Conservation (phyloP, 202 grass and related monocot species). For the Musa balbisiana region DNA sequence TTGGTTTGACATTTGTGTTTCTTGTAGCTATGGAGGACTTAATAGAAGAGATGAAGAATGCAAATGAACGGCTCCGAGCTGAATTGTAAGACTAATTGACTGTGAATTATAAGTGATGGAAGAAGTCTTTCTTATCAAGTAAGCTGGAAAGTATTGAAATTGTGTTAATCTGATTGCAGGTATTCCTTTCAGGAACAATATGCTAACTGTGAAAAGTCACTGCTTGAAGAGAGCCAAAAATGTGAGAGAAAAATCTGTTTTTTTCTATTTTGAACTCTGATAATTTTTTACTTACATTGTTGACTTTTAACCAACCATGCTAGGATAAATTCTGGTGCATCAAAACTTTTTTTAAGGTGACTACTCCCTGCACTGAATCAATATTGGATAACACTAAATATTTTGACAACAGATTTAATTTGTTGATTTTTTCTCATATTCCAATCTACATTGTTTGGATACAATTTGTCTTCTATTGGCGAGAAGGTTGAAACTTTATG, state of each 20-base stretch:
- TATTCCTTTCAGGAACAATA: constrained; percentile 24
- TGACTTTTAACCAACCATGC: background rate
- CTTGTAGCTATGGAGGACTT: constrained; percentile 28
- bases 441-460: background rate
- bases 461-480: background rate
- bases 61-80: constrained; percentile 28
- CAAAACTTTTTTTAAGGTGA: background rate
- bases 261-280: background rate
- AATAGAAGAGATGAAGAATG: constrained; percentile 24
- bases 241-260: constrained; percentile 18
- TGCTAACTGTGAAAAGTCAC: constrained; percentile 12
- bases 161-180: constrained; percentile 19
- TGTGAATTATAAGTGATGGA: background rate
- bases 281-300: constrained; percentile 2
- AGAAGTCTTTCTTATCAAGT: background rate
- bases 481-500: background rate
- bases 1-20: background rate
- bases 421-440: background rate
- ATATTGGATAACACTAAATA: background rate
- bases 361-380: background rate
- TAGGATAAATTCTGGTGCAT: background rate
- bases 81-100: constrained; percentile 32
- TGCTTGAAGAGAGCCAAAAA: constrained; percentile 25
- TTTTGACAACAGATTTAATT: background rate
- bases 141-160: background rate